These are phyloP conservation scores for Achlya hypogyna DNA, from an alignment of 352 stramenopile species.

Conservation along the genomic window DNA sequence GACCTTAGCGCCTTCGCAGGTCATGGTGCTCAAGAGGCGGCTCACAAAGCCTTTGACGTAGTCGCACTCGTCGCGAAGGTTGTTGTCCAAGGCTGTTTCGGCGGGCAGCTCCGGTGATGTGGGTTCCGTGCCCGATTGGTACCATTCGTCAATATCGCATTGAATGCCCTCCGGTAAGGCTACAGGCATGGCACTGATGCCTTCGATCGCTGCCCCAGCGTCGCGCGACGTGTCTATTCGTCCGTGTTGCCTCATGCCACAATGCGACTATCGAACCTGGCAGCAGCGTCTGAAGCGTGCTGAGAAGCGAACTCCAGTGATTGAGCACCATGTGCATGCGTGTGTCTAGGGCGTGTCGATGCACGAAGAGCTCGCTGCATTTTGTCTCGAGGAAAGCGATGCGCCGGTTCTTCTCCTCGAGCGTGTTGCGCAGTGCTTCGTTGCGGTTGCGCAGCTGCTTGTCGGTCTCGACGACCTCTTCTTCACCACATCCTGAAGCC, in stretches of 20 bases:
- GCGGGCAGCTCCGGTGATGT: not conserved
- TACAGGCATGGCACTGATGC: not conserved
- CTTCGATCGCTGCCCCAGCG: not conserved
- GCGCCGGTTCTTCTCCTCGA: conserved; percentile 76
- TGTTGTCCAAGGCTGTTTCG: not conserved
- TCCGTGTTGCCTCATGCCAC: not conserved
- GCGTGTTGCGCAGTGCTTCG: conserved; percentile 55
- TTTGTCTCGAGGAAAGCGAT: conserved; percentile 55
- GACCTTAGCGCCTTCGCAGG: not conserved
- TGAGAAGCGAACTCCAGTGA: conserved; percentile 16
- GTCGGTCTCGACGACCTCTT: not conserved
- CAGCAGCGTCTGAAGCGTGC: conserved; percentile 6
- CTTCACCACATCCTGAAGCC: not conserved
- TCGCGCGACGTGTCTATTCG: not conserved
- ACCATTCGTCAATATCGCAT: conserved; percentile 20
- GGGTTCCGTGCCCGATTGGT: conserved; percentile 6
- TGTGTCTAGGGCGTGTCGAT: conserved; percentile 34
- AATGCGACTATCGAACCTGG: not conserved
- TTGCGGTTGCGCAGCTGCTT: conserved; percentile 52
- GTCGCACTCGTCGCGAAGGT: not conserved
- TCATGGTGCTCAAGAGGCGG: not conserved
- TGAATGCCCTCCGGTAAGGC: conserved; percentile 1
- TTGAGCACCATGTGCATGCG: conserved; percentile 28
- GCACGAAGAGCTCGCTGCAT: conserved; percentile 58
- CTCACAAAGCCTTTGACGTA: conserved; percentile 1